These are phyloP conservation scores for Apiotrichum mycotoxinovorans DNA, from an alignment of 1,284 basidiomycete genomes.

Conservation along the genomic window DNA sequence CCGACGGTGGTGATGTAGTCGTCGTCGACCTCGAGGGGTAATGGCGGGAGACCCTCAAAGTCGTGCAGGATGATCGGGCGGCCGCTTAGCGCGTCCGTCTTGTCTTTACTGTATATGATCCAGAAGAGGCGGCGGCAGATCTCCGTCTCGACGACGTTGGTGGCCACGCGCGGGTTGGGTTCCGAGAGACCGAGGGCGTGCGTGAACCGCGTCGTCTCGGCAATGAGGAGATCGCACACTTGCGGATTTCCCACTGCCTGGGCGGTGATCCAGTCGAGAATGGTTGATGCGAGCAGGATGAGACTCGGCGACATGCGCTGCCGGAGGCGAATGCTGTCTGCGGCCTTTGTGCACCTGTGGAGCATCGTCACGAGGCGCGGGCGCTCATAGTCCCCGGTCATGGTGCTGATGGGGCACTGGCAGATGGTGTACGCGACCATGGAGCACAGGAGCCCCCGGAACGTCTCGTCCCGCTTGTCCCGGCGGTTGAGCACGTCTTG, in stretches of 20 bases:
- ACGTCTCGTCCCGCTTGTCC: conserved; percentile 27
- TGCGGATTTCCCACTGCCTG: conserved; percentile 21
- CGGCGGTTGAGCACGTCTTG: conserved; percentile 28
- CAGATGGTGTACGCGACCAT: conserved; percentile 28
- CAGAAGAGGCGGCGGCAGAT: conserved; percentile 29
- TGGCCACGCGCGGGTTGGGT: conserved; percentile 2
- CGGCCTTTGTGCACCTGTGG: conserved; percentile 21
- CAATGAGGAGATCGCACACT: conserved; percentile 17
- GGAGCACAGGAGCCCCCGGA: conserved; percentile 29
- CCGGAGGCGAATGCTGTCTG: conserved; percentile 25
- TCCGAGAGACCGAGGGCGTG: conserved; percentile 24
- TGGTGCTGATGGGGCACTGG: conserved; percentile 19
- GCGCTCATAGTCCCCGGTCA: conserved; percentile 21
- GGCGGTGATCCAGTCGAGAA: conserved; percentile 25
- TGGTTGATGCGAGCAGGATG: conserved; percentile 17
- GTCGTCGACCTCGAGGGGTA: conserved; percentile 34
- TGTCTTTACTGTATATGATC: conserved; percentile 31
- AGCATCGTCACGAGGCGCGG: conserved; percentile 20
- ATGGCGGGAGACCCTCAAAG: conserved; percentile 26
- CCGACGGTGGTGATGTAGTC: conserved; percentile 27
- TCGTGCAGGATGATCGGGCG: conserved; percentile 24
- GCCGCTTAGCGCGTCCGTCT: conserved; percentile 30
- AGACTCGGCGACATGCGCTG: conserved; percentile 18
- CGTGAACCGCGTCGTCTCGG: conserved; percentile 23
- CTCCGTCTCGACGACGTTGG: conserved; percentile 17